Conservation (phyloP, 2,329 filamentous ascomycete genomes). For the Pestalotiopsis fici region DNA sequence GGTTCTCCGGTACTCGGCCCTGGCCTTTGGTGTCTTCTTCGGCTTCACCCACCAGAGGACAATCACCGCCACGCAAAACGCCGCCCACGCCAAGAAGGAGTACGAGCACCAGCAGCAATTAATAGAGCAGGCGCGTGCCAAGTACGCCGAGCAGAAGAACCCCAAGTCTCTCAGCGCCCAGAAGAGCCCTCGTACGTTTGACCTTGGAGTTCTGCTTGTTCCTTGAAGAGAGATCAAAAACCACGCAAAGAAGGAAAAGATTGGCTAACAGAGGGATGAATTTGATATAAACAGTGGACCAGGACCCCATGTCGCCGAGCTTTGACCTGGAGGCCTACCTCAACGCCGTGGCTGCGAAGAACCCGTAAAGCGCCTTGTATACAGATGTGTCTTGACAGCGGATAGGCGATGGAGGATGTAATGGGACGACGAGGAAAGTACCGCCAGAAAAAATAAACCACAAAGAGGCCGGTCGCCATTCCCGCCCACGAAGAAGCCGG, state of each 20-base stretch:
- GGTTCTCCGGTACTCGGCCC: slow-evolving; percentile 97
- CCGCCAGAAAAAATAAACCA: background rate
- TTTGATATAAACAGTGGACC: slow-evolving; percentile 53
- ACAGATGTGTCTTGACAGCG: slow-evolving; percentile 2
- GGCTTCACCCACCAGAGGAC: slow-evolving; percentile 90
- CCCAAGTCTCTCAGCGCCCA: slow-evolving; percentile 36
- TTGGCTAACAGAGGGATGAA: background rate
- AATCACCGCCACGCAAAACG: slow-evolving; percentile 72
- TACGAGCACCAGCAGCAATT: slow-evolving; percentile 89
- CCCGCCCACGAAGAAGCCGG: slow-evolving; percentile 2
- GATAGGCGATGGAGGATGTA: slow-evolving; percentile 13
- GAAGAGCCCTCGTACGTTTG: slow-evolving; percentile 35
- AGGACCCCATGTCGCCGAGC: slow-evolving; percentile 80
- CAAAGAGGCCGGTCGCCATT: background rate
- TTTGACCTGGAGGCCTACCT: slow-evolving; percentile 92
- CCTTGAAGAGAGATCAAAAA: background rate
- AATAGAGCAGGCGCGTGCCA: slow-evolving; percentile 90
- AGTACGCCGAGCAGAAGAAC: slow-evolving; percentile 78
- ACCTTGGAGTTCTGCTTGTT: slow-evolving; percentile 4
- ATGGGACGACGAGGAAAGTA: slow-evolving; percentile 19
- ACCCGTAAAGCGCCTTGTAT: slow-evolving; percentile 38
- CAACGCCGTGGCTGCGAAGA: slow-evolving; percentile 60
- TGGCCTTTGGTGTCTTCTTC: slow-evolving; percentile 90
- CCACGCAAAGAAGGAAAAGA: background rate
- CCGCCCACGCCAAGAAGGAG: slow-evolving; percentile 73